A percentile compares a stretch with the other conserved stretches of the same genome.
Conservation (phyloP, 345 rosid genomes). For the Eucalyptus decipiens region DNA sequence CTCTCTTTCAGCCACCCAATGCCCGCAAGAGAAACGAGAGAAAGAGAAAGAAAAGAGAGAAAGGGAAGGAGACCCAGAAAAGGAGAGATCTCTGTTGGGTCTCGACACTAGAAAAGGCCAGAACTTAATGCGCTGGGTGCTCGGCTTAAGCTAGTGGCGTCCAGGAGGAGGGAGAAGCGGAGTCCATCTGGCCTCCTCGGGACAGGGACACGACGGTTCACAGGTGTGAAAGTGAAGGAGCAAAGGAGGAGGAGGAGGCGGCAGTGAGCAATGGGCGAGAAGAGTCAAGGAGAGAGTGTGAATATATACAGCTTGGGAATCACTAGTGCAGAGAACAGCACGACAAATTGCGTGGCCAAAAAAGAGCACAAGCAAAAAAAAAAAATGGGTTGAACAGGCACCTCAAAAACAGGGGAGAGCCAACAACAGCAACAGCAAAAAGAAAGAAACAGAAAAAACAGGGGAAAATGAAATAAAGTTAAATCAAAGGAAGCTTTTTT, state of each 20-base stretch:
- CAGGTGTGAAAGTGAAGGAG: not conserved
- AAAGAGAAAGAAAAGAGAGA: not conserved
- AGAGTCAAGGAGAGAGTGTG: not conserved
- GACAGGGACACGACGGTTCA: not conserved
- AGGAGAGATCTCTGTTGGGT: not conserved
- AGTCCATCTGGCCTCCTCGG: not conserved
- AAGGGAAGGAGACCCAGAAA: not conserved
- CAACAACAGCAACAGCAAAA: not conserved
- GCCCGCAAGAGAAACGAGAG: not conserved
- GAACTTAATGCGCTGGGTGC: not conserved
- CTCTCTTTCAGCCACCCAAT: not conserved
- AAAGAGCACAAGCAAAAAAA: not conserved
- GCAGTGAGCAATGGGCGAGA: not conserved
- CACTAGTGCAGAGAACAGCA: not conserved
- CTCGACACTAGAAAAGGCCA: not conserved
- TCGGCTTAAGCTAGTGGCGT: not conserved
- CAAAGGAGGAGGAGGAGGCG: too few species aligned
- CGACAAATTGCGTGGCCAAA: not conserved
- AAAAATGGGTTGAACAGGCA: not conserved
- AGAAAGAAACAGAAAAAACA: not conserved
- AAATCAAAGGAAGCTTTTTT: not conserved
- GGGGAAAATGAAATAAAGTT: not conserved
- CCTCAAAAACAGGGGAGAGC: not conserved
- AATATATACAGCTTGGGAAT: not conserved
- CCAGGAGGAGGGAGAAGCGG: not conserved